Evolutionary conservation across 148 eudicot species (phyloP), one percentile per base, ranked within the genome.

Genomic region (Pharnaceum exiguum): DNA sequence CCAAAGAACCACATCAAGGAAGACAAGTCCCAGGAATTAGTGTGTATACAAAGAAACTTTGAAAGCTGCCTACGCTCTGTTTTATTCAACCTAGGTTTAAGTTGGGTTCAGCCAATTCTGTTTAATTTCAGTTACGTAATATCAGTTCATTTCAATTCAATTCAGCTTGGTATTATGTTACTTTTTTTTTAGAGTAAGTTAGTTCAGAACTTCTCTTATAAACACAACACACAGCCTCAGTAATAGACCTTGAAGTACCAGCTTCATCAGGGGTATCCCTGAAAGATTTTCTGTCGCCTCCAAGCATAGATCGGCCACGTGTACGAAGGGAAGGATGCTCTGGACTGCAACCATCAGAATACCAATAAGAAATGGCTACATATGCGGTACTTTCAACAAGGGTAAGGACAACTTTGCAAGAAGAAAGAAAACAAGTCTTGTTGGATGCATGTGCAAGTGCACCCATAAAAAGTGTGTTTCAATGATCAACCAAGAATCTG

Each of bases 271-370:
- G 59, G 75, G 27, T 77, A 56, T 82, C 89, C 73, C 84, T 66
- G 48, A 77, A 71, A 24, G 88, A 68, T 69, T 82, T 86, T 57
- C 79, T 78, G 55, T 86, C 96, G 45, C 89, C 89, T 37, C 99
- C 77, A 69, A 94, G 93, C 99, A 94, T 82, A 54, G 99, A 94
- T 44, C 89, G 74, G 35, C 82, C 96, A 66, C 84, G 90, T 61
- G 76, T 70, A 17, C 86, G 91, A 30, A 78, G 62, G 51, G 93
- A 94, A 60, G 99, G 96, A 80, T 94, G 99, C 77, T 89, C 99
- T 40, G 96, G 99, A 68, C 99, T 94, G 82, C 59, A 77, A 70
- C 26, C 71, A 66, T 16, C 27, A 39, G 37, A 50, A 55, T 47
- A 52, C 16, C 35, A 30, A 70, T 62, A 10, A 71, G 57, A 7